Percentiles rank a stretch among this genome's conserved stretches.
phyloP scores from a whole-genome alignment of 257 asterid species.

The Eustoma russellianum region DNA sequence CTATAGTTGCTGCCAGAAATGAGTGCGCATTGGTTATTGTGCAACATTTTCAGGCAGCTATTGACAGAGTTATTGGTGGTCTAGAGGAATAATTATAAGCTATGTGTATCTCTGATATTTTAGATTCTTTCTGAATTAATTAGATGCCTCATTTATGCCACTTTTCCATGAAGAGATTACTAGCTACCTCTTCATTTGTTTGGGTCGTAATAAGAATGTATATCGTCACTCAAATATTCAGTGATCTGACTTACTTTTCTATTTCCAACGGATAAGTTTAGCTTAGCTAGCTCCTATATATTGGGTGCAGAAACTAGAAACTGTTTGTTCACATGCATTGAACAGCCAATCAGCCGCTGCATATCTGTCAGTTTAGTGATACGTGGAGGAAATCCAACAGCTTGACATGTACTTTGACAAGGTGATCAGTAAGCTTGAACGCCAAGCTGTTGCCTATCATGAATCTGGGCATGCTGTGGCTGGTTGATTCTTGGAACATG shows the following conservation, averaged over 20 bases:
- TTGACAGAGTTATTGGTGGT: conserved; percentile 89
- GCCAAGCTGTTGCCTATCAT: conserved; percentile 78
- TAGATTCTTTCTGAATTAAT: not conserved
- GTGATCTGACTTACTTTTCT: too few species aligned
- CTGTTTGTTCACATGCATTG: too few species aligned
- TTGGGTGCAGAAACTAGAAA: too few species aligned
- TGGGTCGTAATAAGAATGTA: too few species aligned
- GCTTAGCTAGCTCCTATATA: too few species aligned
- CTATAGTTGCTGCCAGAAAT: conserved; percentile 73
- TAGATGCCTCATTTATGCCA: not conserved
- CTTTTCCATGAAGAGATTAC: not conserved
- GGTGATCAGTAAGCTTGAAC: conserved; percentile 68
- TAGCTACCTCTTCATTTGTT: not conserved
- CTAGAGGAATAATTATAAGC: conserved; percentile 86
- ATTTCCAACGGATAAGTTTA: too few species aligned
- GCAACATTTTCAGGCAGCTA: conserved; percentile 85
- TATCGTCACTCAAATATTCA: too few species aligned
- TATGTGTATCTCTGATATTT: conserved; percentile 11
- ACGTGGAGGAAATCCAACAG: too few species aligned
- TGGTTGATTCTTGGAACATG: conserved; percentile 87
- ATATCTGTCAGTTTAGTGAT: too few species aligned
- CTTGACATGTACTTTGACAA: too few species aligned
- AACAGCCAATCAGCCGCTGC: too few species aligned
- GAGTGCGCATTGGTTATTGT: conserved; percentile 43
- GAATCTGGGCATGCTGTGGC: conserved; percentile 91